Conservation (phyloP, 148 eudicot species). For the Pouteria glomerata region DNA sequence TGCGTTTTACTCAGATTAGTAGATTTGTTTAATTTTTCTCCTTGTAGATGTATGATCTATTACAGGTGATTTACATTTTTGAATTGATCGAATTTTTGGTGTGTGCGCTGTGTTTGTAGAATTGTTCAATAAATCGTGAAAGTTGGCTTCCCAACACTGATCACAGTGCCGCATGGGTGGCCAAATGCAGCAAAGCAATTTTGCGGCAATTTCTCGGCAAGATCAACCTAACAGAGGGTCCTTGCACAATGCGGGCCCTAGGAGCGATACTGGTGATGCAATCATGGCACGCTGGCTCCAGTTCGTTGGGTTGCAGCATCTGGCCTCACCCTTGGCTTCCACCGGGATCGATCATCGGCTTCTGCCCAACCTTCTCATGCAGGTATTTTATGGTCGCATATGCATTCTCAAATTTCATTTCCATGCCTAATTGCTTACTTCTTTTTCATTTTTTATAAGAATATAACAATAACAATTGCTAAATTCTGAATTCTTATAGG, state of each 20-base stretch:
- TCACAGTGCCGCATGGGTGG: constrained; percentile 99
- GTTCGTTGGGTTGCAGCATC: constrained; percentile 97
- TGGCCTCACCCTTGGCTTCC: constrained; percentile 94
- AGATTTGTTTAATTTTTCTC: too few species aligned
- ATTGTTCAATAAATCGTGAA: too few species aligned
- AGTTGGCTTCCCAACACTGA: constrained; percentile 89
- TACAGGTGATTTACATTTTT: too few species aligned
- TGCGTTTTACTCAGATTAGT: not conserved
- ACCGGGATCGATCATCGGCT: too few species aligned
- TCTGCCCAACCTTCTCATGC: too few species aligned
- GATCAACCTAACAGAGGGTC: constrained; percentile 63
- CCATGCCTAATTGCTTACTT: not conserved
- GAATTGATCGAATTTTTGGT: too few species aligned
- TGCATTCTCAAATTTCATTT: too few species aligned
- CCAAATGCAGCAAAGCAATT: too few species aligned
- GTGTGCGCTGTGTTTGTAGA: constrained; percentile 7
- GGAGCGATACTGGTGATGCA: constrained; percentile 84
- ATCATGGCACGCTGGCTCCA: constrained; percentile 99
- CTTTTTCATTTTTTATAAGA: too few species aligned
- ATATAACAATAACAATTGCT: not conserved
- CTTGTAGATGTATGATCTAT: too few species aligned
- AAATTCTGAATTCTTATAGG: not conserved
- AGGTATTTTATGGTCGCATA: too few species aligned
- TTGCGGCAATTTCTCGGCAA: constrained; percentile 84
- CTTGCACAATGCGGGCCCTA: constrained; percentile 36